These are phyloP conservation scores for Russula sp. DNA, from an alignment of 768 basidiomycete genomes.

Conservation along the genomic window DNA sequence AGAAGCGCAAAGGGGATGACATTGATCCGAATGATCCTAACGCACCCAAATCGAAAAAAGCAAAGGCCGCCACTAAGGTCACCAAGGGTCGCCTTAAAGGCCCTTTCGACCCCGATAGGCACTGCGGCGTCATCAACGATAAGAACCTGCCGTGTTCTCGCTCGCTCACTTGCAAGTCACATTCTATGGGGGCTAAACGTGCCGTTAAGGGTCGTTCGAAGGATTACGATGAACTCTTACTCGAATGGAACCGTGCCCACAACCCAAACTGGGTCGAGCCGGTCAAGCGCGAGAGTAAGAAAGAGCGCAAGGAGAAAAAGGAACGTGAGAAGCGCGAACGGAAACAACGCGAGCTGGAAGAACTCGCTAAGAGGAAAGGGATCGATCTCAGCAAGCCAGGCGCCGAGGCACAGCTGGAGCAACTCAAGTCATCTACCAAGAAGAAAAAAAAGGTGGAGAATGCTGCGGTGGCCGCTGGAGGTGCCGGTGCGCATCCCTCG, in stretches of 20 bases:
- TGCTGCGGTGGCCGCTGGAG: constrained; percentile 34
- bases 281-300: constrained; percentile 79
- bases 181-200: constrained; percentile 95
- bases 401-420: constrained; percentile 29
- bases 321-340: constrained; percentile 80
- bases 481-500: constrained; percentile 35
- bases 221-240: constrained; percentile 76
- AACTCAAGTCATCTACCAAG: constrained; percentile 46
- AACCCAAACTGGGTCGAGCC: constrained; percentile 88
- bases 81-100: constrained; percentile 78
- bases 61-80: constrained; percentile 59
- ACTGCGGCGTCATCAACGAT: constrained; percentile 97
- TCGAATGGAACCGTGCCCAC: constrained; percentile 86
- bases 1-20: constrained; percentile 80
- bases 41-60: constrained; percentile 72
- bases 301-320: constrained; percentile 80
- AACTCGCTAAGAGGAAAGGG: constrained; percentile 53
- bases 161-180: constrained; percentile 95
- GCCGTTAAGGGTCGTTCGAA: constrained; percentile 82
- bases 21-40: constrained; percentile 57
- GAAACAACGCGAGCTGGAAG: constrained; percentile 66
- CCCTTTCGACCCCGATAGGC: constrained; percentile 84
- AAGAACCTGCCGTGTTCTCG: constrained; percentile 89
- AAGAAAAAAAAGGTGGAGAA: constrained; percentile 51
- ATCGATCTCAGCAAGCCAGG: constrained; percentile 43